Evolutionary conservation across 768 basidiomycete genomes (phyloP).

Genomic region (Tylopilus balloui): DNA sequence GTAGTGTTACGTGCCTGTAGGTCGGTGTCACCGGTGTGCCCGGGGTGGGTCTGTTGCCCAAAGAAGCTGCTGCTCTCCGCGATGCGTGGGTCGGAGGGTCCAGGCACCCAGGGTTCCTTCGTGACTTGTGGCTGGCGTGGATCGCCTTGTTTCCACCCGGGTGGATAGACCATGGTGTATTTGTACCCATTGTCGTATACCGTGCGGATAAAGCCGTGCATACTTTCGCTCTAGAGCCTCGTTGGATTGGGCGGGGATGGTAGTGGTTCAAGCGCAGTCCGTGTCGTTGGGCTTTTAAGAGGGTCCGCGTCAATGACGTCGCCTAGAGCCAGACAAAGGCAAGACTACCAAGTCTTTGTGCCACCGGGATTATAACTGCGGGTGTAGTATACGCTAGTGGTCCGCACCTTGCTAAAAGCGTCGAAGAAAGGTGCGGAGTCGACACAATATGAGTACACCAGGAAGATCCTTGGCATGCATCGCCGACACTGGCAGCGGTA

Average conservation of each 20-base stretch:
- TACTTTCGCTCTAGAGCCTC: not conserved
- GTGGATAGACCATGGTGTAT: conserved; percentile 8
- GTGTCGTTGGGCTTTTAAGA: not conserved
- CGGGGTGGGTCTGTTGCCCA: not conserved
- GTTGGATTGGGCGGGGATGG: not conserved
- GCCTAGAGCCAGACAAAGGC: not conserved
- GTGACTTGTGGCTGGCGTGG: not conserved
- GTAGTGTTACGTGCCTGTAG: not conserved
- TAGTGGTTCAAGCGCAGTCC: not conserved
- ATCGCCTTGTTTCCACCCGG: conserved; percentile 5
- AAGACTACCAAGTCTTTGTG: not conserved
- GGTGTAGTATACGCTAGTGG: too few species aligned
- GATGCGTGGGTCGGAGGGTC: not conserved
- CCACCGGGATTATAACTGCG: not conserved
- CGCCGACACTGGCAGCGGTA: too few species aligned
- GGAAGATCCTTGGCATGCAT: too few species aligned
- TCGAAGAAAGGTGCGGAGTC: too few species aligned
- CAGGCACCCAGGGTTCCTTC: not conserved
- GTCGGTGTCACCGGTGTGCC: not conserved
- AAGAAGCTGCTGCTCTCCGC: not conserved
- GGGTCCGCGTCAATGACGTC: not conserved
- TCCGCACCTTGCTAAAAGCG: too few species aligned
- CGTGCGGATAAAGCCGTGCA: conserved; percentile 8
- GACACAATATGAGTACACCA: too few species aligned
- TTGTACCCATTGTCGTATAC: conserved; percentile 4